Evolutionary conservation across 2,329 filamentous ascomycete genomes (phyloP).

Genomic region (Trichoderma sp.): DNA sequence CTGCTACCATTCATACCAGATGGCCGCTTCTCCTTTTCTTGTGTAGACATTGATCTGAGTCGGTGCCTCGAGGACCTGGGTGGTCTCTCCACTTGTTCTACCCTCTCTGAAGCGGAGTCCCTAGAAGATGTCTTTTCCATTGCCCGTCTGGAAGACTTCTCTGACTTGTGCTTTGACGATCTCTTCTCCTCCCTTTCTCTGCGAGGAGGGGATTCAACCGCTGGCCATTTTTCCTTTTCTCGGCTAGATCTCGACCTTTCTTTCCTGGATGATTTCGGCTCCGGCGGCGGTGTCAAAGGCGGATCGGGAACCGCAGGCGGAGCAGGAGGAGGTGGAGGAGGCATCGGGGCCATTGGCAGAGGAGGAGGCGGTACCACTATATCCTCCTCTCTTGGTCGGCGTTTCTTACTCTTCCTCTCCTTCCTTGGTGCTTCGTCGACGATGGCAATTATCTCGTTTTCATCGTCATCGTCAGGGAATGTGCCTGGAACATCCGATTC

Average conservation of each 20-base stretch:
- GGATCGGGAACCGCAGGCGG: conserved; percentile 50
- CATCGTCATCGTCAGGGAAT: conserved; percentile 57
- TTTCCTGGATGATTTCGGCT: conserved; percentile 65
- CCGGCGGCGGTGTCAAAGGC: conserved; percentile 53
- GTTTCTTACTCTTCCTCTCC: conserved; percentile 40
- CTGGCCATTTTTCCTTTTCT: conserved; percentile 70
- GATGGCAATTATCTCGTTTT: conserved; percentile 52
- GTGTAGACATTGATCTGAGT: conserved; percentile 67
- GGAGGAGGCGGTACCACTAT: conserved; percentile 35
- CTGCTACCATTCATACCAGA: conserved; percentile 48
- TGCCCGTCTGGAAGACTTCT: conserved; percentile 58
- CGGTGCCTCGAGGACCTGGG: conserved; percentile 54
- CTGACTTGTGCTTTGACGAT: conserved; percentile 64
- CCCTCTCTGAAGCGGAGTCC: conserved; percentile 73
- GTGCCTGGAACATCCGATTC: conserved; percentile 47
- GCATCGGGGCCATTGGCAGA: conserved; percentile 32
- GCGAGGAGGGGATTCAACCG: conserved; percentile 50
- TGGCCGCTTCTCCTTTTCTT: conserved; percentile 64
- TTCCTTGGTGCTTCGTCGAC: conserved; percentile 51
- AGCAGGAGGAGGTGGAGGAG: conserved; percentile 38
- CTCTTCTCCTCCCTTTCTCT: conserved; percentile 49
- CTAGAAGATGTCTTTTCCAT: conserved; percentile 62
- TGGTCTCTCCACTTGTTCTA: conserved; percentile 49
- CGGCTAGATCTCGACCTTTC: conserved; percentile 77
- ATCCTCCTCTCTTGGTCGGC: conserved; percentile 28